Percentiles rank a stretch among this genome's conserved stretches.
phyloP scores from a whole-genome alignment of 139 green algal genomes.

The Ulvella scutata region DNA sequence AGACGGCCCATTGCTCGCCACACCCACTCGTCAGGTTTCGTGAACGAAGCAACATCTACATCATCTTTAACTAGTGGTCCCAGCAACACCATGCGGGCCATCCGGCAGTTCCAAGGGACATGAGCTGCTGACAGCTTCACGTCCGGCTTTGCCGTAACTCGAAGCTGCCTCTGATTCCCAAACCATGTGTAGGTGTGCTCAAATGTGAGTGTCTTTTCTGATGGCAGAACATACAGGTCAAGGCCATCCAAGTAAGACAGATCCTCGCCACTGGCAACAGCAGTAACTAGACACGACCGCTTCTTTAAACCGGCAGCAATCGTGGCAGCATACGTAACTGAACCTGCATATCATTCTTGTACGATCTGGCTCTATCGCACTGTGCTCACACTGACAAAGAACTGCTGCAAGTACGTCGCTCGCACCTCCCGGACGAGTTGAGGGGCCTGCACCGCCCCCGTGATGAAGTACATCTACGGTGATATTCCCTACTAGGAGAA shows the following conservation, averaged over 20 bases:
- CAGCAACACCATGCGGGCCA: constrained; percentile 41
- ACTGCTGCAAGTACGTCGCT: background rate
- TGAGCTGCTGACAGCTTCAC: constrained; percentile 37
- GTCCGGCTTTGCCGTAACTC: constrained; percentile 48
- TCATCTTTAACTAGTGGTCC: constrained; percentile 51
- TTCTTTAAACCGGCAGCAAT: constrained; percentile 28
- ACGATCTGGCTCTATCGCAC: background rate
- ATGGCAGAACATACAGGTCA: constrained; percentile 34
- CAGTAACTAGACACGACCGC: constrained; percentile 47
- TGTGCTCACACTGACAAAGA: background rate
- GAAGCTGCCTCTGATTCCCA: constrained; percentile 49
- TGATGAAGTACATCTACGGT: constrained; percentile 57
- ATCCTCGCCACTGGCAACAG: constrained; percentile 16
- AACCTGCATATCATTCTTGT: constrained; percentile 21
- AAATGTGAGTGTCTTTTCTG: constrained; percentile 52
- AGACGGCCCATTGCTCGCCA: background rate
- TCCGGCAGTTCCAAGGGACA: constrained; percentile 42
- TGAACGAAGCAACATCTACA: constrained; percentile 43
- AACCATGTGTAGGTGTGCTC: constrained; percentile 73
- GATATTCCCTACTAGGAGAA: constrained; percentile 58
- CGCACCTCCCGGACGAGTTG: background rate
- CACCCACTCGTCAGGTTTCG: background rate
- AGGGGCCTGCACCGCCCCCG: constrained; percentile 29
- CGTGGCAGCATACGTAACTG: constrained; percentile 56
- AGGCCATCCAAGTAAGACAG: constrained; percentile 37